Conservation (phyloP, 352 stramenopile genomes). For the Globisporangium nunn region DNA sequence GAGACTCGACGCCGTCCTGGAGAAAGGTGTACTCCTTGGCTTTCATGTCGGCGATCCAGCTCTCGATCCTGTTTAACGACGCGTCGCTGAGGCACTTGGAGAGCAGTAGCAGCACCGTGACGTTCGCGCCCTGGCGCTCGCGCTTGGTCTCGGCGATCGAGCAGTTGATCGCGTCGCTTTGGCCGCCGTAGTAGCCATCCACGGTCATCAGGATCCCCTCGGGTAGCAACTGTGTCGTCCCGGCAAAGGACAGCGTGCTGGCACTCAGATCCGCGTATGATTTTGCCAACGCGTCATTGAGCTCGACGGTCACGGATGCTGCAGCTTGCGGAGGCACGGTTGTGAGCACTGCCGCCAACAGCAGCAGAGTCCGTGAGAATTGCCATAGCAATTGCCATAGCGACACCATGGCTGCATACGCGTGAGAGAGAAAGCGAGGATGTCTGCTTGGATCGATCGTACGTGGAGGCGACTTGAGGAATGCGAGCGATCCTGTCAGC, state of each 20-base stretch:
- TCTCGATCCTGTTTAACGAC: conserved; percentile 29
- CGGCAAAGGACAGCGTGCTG: conserved; percentile 3
- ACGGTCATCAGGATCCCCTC: conserved; percentile 8
- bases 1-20: conserved; percentile 3
- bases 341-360: neutral
- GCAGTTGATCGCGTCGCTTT: conserved; percentile 7
- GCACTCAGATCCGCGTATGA: conserved; percentile 5
- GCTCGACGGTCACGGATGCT: neutral
- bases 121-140: conserved; percentile 12
- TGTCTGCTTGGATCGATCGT: too few species aligned
- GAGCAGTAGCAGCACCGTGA: conserved; percentile 46
- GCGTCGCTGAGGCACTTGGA: conserved; percentile 50
- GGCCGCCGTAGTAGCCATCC: conserved; percentile 10
- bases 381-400: neutral
- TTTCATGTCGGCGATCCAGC: conserved; percentile 29
- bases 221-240: conserved; percentile 3
- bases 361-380: neutral
- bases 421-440: neutral
- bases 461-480: too few species aligned
- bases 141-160: conserved; percentile 2
- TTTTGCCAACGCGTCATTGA: conserved; percentile 5
- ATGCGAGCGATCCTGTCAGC: too few species aligned
- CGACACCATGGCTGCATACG: neutral
- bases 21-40: conserved; percentile 10
- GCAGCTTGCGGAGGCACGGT: too few species aligned